Conservation (phyloP, 164 flowering plant genomes). For the Paratinospora sagittata region DNA sequence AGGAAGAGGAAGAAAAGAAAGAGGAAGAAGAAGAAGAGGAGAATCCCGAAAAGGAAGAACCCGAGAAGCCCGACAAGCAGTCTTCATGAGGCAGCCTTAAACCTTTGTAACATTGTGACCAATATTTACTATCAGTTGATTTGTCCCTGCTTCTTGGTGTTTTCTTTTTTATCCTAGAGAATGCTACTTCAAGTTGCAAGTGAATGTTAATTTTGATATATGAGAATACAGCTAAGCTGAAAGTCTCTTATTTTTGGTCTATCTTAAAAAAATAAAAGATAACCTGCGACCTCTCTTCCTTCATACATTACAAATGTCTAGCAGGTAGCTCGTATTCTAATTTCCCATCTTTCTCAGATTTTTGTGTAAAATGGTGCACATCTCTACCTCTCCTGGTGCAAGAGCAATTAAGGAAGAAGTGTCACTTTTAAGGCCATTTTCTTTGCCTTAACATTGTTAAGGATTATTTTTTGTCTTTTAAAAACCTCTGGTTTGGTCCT, state of each 20-base stretch:
- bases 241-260: neutral
- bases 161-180: neutral
- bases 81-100: neutral
- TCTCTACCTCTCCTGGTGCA: too few relatives aligned
- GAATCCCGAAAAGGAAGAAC: conserved; percentile 36
- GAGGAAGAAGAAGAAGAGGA: conserved; percentile 38
- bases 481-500: too few relatives aligned
- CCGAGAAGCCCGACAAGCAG: conserved; percentile 27
- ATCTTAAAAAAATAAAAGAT: too few relatives aligned
- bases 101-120: neutral
- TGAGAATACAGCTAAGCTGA: neutral
- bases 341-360: too few relatives aligned
- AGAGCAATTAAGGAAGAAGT: too few relatives aligned
- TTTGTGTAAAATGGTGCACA: too few relatives aligned
- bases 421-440: too few relatives aligned
- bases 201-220: neutral
- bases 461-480: too few relatives aligned
- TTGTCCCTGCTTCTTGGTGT: neutral
- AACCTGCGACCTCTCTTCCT: too few relatives aligned
- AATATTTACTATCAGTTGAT: neutral
- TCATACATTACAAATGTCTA: too few relatives aligned
- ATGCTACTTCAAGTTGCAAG: neutral
- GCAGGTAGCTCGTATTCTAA: too few relatives aligned
- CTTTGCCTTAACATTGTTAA: too few relatives aligned
- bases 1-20: conserved; percentile 50